Percentiles rank a stretch among this genome's conserved stretches.
These are phyloP conservation scores for Solanum stenotomum DNA, from an alignment of 257 asterid genomes.

Conservation along the genomic window DNA sequence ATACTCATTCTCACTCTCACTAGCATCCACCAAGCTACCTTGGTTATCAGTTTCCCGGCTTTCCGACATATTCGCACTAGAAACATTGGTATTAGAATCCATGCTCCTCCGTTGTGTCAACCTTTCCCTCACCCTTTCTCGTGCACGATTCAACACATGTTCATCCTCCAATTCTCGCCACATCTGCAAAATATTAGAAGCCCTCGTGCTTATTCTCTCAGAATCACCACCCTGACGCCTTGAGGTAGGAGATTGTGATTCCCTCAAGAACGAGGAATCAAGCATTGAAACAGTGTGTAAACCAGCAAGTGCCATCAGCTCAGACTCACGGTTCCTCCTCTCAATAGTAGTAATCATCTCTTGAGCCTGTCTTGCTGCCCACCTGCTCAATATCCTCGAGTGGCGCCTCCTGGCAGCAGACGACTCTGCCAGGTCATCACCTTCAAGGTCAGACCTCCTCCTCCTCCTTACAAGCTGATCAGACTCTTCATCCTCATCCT, in stretches of 20 bases:
- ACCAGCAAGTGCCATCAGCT: slow-evolving; percentile 81
- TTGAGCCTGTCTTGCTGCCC: slow-evolving; percentile 89
- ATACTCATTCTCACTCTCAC: slow-evolving; percentile 57
- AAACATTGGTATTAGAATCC: slow-evolving; percentile 42
- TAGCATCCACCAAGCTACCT: slow-evolving; percentile 43
- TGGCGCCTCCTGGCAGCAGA: slow-evolving; percentile 92
- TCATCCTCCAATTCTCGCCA: slow-evolving; percentile 96
- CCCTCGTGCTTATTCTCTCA: slow-evolving; percentile 69
- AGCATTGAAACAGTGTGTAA: slow-evolving; percentile 82
- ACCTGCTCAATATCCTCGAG: slow-evolving; percentile 68
- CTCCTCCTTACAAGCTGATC: slow-evolving; percentile 77
- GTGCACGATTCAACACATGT: slow-evolving; percentile 49
- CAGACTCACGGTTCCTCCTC: slow-evolving; percentile 84
- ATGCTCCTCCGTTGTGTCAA: slow-evolving; percentile 59
- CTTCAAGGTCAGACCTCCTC: slow-evolving; percentile 89
- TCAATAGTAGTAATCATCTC: slow-evolving; percentile 88
- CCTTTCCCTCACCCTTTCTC: slow-evolving; percentile 68
- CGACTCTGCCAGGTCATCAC: slow-evolving; percentile 90
- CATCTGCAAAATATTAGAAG: slow-evolving; percentile 84
- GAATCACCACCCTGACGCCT: slow-evolving; percentile 68
- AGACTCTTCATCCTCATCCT: slow-evolving; percentile 78
- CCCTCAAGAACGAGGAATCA: slow-evolving; percentile 83
- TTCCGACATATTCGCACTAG: slow-evolving; percentile 38
- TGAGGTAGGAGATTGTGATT: slow-evolving; percentile 71
- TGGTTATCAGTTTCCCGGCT: slow-evolving; percentile 52